A percentile compares a stretch with the other conserved stretches of the same genome.
Evolutionary conservation across 371 early-diverging fungal genomes (phyloP).

Genomic region (Haplosporangium sp.): DNA sequence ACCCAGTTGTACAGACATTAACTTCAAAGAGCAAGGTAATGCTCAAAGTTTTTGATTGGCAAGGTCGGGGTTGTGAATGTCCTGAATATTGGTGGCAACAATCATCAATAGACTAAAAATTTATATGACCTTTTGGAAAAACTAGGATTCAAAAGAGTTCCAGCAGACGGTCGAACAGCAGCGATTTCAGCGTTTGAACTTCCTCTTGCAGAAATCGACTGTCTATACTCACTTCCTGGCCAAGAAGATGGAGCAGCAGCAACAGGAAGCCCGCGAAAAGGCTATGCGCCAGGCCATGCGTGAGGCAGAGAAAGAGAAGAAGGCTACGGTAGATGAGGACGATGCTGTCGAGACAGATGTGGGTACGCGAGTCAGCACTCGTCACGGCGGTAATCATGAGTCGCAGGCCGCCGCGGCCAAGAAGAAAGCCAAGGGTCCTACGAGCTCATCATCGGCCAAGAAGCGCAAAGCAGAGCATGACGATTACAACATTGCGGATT

Average conservation of each 20-base stretch:
- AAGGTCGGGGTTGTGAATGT: not conserved
- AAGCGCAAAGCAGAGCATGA: slow-evolving; percentile 63
- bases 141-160: slow-evolving; percentile 69
- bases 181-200: slow-evolving; percentile 80
- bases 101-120: slow-evolving; percentile 3
- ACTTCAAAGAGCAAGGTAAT: too few species aligned
- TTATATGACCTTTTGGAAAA: not conserved
- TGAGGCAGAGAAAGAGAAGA: slow-evolving; percentile 29
- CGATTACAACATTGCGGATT: slow-evolving; percentile 68
- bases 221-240: slow-evolving; percentile 86
- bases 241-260: slow-evolving; percentile 79
- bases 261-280: slow-evolving; percentile 73
- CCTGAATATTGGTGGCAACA: slow-evolving; percentile 49
- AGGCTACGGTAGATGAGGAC: not conserved
- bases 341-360: slow-evolving; percentile 7
- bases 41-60: not conserved
- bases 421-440: slow-evolving; percentile 11
- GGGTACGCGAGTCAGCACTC: slow-evolving; percentile 20
- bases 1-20: too few species aligned
- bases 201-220: slow-evolving; percentile 84
- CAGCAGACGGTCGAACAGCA: slow-evolving; percentile 71
- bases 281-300: slow-evolving; percentile 56
- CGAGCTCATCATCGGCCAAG: slow-evolving; percentile 30
- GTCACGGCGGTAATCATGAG: slow-evolving; percentile 33
- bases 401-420: slow-evolving; percentile 1